Base-by-base conservation (phyloP, 257 asterid genomes). In the Solanum chaucha region DNA sequence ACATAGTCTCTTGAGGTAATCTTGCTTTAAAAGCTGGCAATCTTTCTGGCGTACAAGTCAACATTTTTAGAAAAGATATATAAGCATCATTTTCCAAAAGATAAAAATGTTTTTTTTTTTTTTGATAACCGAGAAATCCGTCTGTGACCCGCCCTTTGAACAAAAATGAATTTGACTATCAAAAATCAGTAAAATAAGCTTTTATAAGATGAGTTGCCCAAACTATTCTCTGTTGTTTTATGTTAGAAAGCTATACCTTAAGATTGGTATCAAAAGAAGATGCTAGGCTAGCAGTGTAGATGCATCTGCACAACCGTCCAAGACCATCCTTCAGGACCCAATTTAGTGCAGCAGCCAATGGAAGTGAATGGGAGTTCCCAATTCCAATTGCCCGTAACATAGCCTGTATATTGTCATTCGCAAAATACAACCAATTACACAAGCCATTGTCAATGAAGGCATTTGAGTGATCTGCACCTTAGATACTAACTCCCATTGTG, bases 281-380 rank as follows among this genome's bases (percentile, higher is more conserved):
- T 86, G 99, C 99, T 85, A 97, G 92, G 87, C 91, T 92, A 89
- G 99, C 99, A 75, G 99, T 95, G 90, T 97, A 97, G 78, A 97
- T 93, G 90, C 99, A 97, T 90, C 99, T 93, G 74, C 99, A 92
- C 41, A 97, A 91, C 77, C 99, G 89, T 88, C 99, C 99, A 61
- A 97, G 98, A 59, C 99, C 99, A 89, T 97, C 99, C 91, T 96
- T 97, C 94, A 97, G 89, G 82, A 95, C 98, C 99, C 99, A 97
- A 92, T 96, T 97, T 44, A 97, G 90, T 4, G 98, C 99, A 41
- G 99, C 99, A 86, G 99, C 99, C 67, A 98, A 95, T 26, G 98
- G 97, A 86, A 97, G 97, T 28, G 99, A 96, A 71, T 90, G 95
- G 40, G 95, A 91, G 91, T 92, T 93, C 68, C 99, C 99, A 82